phyloP scores from a whole-genome alignment of 2,329 filamentous ascomycete genomes.

The Sarocladium brachiariae region DNA sequence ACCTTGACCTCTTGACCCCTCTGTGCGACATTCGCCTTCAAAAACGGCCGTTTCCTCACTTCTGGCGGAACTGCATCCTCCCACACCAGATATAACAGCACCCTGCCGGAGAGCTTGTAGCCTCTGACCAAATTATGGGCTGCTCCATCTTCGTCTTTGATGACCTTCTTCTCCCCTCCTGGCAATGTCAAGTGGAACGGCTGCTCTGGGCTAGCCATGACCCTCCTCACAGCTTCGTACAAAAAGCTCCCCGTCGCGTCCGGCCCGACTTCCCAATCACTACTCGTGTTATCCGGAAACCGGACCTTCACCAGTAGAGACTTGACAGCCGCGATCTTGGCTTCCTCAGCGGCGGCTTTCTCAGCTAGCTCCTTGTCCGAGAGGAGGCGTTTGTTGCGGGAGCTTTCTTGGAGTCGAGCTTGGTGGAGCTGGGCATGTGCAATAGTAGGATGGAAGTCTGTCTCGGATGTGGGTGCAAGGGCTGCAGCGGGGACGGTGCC shows the following conservation, averaged over 20 bases:
- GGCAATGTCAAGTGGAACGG: conserved; percentile 67
- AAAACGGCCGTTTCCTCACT: conserved; percentile 48
- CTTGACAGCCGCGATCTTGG: conserved; percentile 58
- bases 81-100: conserved; percentile 74
- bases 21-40: conserved; percentile 51
- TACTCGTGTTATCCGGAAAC: conserved; percentile 78
- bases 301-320: conserved; percentile 72
- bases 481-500: conserved; percentile 71
- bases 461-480: conserved; percentile 56
- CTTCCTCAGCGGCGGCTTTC: conserved; percentile 57
- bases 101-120: conserved; percentile 62
- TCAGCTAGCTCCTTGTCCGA: conserved; percentile 78
- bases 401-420: conserved; percentile 51
- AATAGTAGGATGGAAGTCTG: conserved; percentile 70
- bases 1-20: conserved; percentile 62
- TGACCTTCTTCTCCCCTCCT: conserved; percentile 42
- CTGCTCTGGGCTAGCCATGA: conserved; percentile 59
- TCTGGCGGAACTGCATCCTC: conserved; percentile 52
- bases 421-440: conserved; percentile 72
- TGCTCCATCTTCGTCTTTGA: conserved; percentile 35
- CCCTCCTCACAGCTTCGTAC: conserved; percentile 65
- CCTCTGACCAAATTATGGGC: conserved; percentile 60
- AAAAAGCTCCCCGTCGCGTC: conserved; percentile 63
- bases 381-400: conserved; percentile 68
- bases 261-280: conserved; percentile 64